A percentile compares a stretch with the other conserved stretches of the same genome.
Conservation (phyloP, 2,329 filamentous ascomycete genomes). For the Alternaria tenuissima region DNA sequence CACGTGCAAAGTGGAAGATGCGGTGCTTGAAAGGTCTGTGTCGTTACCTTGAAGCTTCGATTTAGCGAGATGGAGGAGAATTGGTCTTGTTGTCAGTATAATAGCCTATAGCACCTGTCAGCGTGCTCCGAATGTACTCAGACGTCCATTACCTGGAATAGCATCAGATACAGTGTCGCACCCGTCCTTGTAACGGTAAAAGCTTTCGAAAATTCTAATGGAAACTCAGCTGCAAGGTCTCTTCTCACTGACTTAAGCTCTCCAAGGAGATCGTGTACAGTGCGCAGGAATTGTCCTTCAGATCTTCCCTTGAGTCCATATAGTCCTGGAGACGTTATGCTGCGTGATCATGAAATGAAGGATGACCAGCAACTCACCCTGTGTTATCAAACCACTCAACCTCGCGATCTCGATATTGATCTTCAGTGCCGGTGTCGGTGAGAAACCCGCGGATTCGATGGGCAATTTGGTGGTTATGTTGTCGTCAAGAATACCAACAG, state of each 20-base stretch:
- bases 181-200: neutral
- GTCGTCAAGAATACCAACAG: neutral
- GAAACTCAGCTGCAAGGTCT: neutral
- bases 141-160: too few relatives aligned
- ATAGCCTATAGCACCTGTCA: neutral
- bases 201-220: neutral
- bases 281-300: neutral
- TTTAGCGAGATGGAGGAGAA: neutral
- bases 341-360: neutral
- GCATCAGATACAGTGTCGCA: too few relatives aligned
- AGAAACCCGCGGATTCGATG: neutral
- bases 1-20: too few relatives aligned
- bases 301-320: neutral
- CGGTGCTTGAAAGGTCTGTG: neutral
- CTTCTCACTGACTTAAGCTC: neutral
- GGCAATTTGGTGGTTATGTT: neutral
- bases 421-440: neutral
- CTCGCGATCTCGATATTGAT: too few relatives aligned
- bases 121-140: too few relatives aligned
- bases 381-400: too few relatives aligned
- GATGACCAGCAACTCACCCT: neutral
- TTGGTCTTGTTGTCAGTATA: neutral
- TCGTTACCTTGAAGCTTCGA: neutral
- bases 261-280: neutral
- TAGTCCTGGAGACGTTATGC: neutral